Evolutionary conservation across 108 stramenopile species (phyloP), one percentile per base, ranked within the genome.

Genomic region (Skeletonema menzelii): DNA sequence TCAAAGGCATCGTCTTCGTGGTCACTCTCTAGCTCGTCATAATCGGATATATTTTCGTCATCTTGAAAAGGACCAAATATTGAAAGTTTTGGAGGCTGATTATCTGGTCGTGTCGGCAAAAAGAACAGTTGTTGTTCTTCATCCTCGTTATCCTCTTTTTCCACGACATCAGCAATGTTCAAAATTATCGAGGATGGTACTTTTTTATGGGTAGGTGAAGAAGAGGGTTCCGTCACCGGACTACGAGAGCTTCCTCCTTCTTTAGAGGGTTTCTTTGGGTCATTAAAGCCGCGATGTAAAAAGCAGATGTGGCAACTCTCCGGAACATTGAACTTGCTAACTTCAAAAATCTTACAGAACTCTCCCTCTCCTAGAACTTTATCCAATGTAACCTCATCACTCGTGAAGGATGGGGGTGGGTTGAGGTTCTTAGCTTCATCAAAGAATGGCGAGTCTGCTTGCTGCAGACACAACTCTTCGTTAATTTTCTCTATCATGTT

Each of bases 301-400:
- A 82, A 72, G 27, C 80, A 82, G 42, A 82, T 76, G 27, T 75
- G 80, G 59, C 80, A 82, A 22, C 70, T 65, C 30, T 76, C 80
- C 0, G 68, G 55, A 10, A 76, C 75, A 27, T 66, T 22, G 30
- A 82, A 82, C 57, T 31, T 26, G 22, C 32, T 56, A 20, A 92
- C 75, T 72, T 89, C 88, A 59, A 58, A 68, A 10, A 92, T 87
- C 27, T 71, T 63, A 14, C 85, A 78, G 75, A 87, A 92, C 19
- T 87, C 91, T 22, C 91, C 91, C 8, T 60, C 58, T 10, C 91
- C 91, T 35, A 91, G 58, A n/a, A 59, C 31, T 24, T 57, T 47
- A 13, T 75, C 88, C 2, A 77, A 34, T 13, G 75, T 46, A 30
- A 92, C 63, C 63, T 92, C 91, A 30, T 69, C 46, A 27, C 61